These are phyloP conservation scores for Lichtheimia ramosa DNA, from an alignment of 371 early-diverging fungal genomes.

Conservation along the genomic window DNA sequence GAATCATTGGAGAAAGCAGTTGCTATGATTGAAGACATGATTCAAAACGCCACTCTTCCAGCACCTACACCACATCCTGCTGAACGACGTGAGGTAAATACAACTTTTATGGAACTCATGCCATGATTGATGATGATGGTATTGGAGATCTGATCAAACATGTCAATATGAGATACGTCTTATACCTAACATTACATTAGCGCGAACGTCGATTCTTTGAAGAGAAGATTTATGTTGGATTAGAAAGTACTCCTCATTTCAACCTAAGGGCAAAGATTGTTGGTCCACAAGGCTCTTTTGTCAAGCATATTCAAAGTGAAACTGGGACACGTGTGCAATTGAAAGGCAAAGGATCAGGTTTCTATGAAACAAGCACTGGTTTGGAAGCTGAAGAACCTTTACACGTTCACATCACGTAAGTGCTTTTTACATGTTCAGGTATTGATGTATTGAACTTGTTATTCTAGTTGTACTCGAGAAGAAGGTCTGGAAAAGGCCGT, in stretches of 20 bases:
- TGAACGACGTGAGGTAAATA: conserved; percentile 14
- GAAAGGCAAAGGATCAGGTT: conserved; percentile 86
- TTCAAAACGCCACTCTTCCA: conserved; percentile 46
- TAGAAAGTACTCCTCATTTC: conserved; percentile 72
- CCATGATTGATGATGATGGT: too few relatives aligned
- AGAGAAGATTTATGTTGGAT: conserved; percentile 71
- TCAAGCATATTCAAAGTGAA: conserved; percentile 85
- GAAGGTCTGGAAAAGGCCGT: conserved; percentile 72
- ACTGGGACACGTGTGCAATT: conserved; percentile 79
- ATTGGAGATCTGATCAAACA: too few relatives aligned
- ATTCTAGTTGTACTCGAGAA: conserved; percentile 57
- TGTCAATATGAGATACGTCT: not conserved
- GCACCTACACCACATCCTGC: conserved; percentile 17
- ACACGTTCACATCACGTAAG: conserved; percentile 79
- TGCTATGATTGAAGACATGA: conserved; percentile 70
- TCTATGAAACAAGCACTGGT: conserved; percentile 64
- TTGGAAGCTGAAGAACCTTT: conserved; percentile 79
- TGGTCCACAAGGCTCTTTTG: conserved; percentile 83
- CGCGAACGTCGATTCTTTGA: conserved; percentile 49
- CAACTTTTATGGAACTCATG: too few relatives aligned
- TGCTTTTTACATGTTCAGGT: conserved; percentile 2
- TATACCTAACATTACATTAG: not conserved
- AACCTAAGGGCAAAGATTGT: conserved; percentile 85
- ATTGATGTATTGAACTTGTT: not conserved
- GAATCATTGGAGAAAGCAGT: conserved; percentile 74